A percentile compares a stretch with the other conserved stretches of the same genome.
phyloP scores from a whole-genome alignment of 2,329 filamentous ascomycete species.

The Ceratocystis variospora region DNA sequence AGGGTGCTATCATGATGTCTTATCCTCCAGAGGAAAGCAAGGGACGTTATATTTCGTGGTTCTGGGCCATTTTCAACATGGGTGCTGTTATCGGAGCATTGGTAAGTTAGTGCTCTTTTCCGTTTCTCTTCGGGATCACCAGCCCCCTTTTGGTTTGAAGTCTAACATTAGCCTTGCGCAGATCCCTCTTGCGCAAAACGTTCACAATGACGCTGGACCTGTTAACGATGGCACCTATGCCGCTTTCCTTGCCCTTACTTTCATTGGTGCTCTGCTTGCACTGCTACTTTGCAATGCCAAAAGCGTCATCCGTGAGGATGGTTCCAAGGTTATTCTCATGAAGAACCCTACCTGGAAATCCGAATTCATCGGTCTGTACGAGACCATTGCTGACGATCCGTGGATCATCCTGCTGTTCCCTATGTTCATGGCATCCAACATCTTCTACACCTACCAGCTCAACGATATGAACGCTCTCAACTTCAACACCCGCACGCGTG shows the following conservation, averaged over 20 bases:
- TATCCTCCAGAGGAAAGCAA: conserved; percentile 72
- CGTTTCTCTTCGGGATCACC: neutral
- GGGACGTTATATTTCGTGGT: conserved; percentile 77
- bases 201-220: conserved; percentile 39
- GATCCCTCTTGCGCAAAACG: conserved; percentile 61
- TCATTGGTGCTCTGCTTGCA: conserved; percentile 54
- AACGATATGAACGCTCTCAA: conserved; percentile 41
- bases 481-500: conserved; percentile 42
- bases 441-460: conserved; percentile 44
- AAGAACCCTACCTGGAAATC: conserved; percentile 79
- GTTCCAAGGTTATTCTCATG: conserved; percentile 70
- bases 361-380: conserved; percentile 61
- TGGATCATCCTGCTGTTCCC: conserved; percentile 59
- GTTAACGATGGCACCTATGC: conserved; percentile 74
- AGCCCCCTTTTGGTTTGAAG: neutral
- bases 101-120: conserved; percentile 25
- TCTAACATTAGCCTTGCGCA: conserved; percentile 19
- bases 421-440: conserved; percentile 42
- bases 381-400: conserved; percentile 56
- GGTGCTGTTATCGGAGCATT: conserved; percentile 75
- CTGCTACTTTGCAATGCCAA: conserved; percentile 58
- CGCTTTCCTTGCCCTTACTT: conserved; percentile 74
- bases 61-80: conserved; percentile 92
- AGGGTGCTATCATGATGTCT: conserved; percentile 79
- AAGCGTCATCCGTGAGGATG: conserved; percentile 60